Base-by-base conservation (phyloP, 257 asterid genomes). In the Paraleonurus japonicus region DNA sequence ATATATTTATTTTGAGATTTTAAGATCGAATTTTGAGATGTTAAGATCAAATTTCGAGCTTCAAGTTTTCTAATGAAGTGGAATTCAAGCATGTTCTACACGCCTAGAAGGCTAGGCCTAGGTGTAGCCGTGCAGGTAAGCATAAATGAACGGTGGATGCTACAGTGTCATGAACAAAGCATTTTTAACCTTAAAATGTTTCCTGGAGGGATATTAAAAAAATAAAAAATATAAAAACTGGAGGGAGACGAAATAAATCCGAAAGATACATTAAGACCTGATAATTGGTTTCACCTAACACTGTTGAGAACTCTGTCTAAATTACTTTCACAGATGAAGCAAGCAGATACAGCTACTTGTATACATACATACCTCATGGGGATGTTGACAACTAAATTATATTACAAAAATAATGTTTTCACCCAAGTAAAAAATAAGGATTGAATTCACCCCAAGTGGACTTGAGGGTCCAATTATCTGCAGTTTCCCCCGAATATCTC, bases 351-450 rank as follows among this genome's bases (percentile, higher is more conserved):
- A 26, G 0, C 41, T 39, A 32, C 3, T 68, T 32, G 28, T 68
- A 50, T 37, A 69, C 30, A 55, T 12, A 9, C 32, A 50, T 43
- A 35, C 12, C 75, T 37, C 48, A 58, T 16, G 47, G 32, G 45
- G 16, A 30, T 22, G 23, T 35, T 55, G 19, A 39, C 57, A 53
- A 27, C 23, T 27, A 51, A n/a, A 72, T 61, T 54, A 12, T 27
- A 74, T 32, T 43, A 70, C 76, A 54, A 26, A 27, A 67, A 61
- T 24, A 9, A 72, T 37, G 69, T n/a, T 28, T 12, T 87, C 87
- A 89, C 70, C 79, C 41, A 17, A 91, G 85, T 28, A 94, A 85
- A 81, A 94, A 94, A 65, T 91, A 91, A 65, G 92, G 97, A 78
- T 87, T 77, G 74, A 82, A 88, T 41, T 78, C 86, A 15, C 78